Evolutionary conservation across 1,139 yeast species (phyloP), one percentile per base, ranked within the genome.

Genomic region (Hansenula sp.): DNA sequence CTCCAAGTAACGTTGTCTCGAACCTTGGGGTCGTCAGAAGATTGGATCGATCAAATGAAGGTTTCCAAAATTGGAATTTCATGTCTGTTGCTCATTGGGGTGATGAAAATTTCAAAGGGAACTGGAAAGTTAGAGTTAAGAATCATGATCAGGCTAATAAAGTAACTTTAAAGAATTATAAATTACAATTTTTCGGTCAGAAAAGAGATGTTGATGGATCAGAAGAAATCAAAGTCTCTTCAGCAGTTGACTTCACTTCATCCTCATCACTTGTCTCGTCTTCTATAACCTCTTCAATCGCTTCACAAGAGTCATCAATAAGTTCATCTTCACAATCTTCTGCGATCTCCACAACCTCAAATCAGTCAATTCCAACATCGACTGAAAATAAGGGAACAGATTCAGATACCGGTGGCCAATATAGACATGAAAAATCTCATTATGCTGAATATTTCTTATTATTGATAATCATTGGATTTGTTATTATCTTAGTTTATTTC

Each of bases 61-160:
- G 97, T 0, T 85, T 88, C 53, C 58, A 60, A 10, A 73, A 84
- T 52, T 94, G 99, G 99, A 86, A 90, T 1, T 93, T 93, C 59
- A 89, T 91, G 90, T 79, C 94, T n/a, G 98, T 94, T 19, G 98
- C 96, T 3, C 98, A 93, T 62, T 93, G 99, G 98, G 97, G 96
- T 31, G 61, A 57, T 43, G 97, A 90, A 61, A 50, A 63, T 1
- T 94, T 94, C 2, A 65, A 66, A 29, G 99, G 99, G 11, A 80
- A 78, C 15, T 94, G 99, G 99, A 79, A 67, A 31, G 59, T 93
- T 24, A 78, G 75, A 53, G 91, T 91, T 1, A 67, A 68, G 47
- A 78, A 79, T 44, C 61, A 60, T 10, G 66, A 63, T 21, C 66
- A 63, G 9, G 63, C 53, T 2, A 67, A 70, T 50, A 62, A 63